A percentile compares a stretch with the other conserved stretches of the same genome.
phyloP scores from a whole-genome alignment of 1,139 yeast species.

The Saccharomyces hybrid region DNA sequence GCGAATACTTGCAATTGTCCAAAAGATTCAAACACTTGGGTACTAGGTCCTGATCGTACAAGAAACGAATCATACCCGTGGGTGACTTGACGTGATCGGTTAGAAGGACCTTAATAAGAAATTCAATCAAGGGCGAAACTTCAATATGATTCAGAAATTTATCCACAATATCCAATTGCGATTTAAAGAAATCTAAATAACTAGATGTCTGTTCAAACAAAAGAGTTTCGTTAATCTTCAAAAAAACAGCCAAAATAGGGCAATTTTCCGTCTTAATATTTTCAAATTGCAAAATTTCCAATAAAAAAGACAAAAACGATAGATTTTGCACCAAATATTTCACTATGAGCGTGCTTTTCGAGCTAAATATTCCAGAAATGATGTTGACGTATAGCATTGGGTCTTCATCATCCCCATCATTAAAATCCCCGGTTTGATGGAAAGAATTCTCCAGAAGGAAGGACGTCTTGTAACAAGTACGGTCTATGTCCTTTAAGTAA shows the following conservation, averaged over 20 bases:
- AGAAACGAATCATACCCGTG: constrained; percentile 51
- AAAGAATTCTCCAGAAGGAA: background rate
- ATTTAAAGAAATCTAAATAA: constrained; percentile 46
- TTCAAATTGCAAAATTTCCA: background rate
- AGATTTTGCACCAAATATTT: background rate
- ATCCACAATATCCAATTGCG: constrained; percentile 44
- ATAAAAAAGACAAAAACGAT: background rate
- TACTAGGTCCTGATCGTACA: constrained; percentile 44
- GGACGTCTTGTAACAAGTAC: background rate
- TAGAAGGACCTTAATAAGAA: constrained; percentile 50
- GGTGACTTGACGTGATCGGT: constrained; percentile 58
- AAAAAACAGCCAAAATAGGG: constrained; percentile 54
- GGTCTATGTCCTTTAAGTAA: constrained; percentile 3
- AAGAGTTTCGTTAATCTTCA: constrained; percentile 88
- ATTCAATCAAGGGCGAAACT: constrained; percentile 66
- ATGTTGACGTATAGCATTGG: background rate
- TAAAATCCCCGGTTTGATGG: background rate
- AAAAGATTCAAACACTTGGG: constrained; percentile 45
- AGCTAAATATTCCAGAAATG: background rate
- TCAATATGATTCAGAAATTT: constrained; percentile 46
- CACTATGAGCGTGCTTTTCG: background rate
- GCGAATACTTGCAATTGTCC: constrained; percentile 37
- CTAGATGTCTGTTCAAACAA: constrained; percentile 65
- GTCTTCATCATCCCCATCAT: background rate
- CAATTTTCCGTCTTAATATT: constrained; percentile 40